Evolutionary conservation across 805 yeast genomes (phyloP).

Genomic region (Saturnispora sekii): DNA sequence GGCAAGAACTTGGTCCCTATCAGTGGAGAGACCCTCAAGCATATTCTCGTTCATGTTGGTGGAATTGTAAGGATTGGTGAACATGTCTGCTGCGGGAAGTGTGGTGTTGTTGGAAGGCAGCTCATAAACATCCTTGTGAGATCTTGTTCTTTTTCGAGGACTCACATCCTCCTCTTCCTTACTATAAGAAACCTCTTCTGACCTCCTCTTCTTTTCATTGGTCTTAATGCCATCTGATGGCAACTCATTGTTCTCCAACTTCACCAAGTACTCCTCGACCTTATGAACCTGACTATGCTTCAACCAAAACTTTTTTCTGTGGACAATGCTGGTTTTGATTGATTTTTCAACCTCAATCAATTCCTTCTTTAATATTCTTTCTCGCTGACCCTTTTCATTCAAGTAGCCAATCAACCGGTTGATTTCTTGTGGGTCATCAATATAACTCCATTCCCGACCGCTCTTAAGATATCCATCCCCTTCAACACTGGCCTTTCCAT

Average conservation of each 20-base stretch:
- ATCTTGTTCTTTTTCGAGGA: conserved; percentile 13
- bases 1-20: conserved; percentile 20
- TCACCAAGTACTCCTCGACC: conserved; percentile 16
- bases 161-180: conserved; percentile 25
- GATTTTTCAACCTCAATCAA: conserved; percentile 40
- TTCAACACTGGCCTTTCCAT: conserved; percentile 34
- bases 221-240: conserved; percentile 21
- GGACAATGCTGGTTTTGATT: conserved; percentile 39
- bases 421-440: conserved; percentile 53
- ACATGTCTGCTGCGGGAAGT: conserved; percentile 8
- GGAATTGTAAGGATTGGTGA: conserved; percentile 1
- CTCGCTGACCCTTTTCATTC: conserved; percentile 67
- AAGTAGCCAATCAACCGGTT: conserved; percentile 53
- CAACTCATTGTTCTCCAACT: conserved; percentile 30
- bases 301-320: conserved; percentile 35
- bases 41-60: conserved; percentile 13
- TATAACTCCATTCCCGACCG: conserved; percentile 57
- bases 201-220: conserved; percentile 3
- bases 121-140: conserved; percentile 13
- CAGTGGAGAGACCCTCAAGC: conserved; percentile 10
- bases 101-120: conserved; percentile 3
- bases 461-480: conserved; percentile 43
- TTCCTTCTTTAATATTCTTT: conserved; percentile 56
- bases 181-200: conserved; percentile 27
- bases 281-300: conserved; percentile 7